Evolutionary conservation across 805 yeast species (phyloP).

Genomic region (Candida nitratophila): DNA sequence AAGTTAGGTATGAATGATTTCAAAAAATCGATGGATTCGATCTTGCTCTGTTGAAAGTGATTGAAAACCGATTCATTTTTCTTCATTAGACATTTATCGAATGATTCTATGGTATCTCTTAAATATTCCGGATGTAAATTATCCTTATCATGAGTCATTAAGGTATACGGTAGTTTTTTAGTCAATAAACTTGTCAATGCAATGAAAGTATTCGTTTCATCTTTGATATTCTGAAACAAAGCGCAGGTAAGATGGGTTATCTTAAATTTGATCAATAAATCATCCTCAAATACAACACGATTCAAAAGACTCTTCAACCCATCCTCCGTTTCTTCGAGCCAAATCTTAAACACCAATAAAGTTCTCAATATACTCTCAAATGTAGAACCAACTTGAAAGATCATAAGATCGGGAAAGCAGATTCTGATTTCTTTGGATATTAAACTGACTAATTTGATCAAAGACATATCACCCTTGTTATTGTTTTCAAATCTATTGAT

Average conservation of each 20-base stretch:
- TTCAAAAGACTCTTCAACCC: not conserved
- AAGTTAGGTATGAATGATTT: conserved; percentile 35
- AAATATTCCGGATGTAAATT: conserved; percentile 18
- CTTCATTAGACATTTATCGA: conserved; percentile 37
- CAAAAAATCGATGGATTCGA: conserved; percentile 37
- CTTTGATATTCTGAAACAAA: conserved; percentile 17
- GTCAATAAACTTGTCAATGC: conserved; percentile 19
- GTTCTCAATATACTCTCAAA: conserved; percentile 22
- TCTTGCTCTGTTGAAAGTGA: conserved; percentile 39
- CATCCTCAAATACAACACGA: not conserved
- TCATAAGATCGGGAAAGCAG: conserved; percentile 20
- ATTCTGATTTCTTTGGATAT: conserved; percentile 17
- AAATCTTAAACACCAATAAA: conserved; percentile 13
- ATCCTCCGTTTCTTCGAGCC: conserved; percentile 1
- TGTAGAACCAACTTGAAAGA: conserved; percentile 22
- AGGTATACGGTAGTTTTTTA: conserved; percentile 19
- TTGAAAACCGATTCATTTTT: conserved; percentile 37
- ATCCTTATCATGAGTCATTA: conserved; percentile 4
- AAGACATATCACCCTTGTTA: conserved; percentile 2
- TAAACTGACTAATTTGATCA: conserved; percentile 15
- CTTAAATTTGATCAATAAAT: not conserved
- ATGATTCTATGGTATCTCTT: conserved; percentile 36
- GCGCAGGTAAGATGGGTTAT: conserved; percentile 21
- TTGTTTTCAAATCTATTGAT: conserved; percentile 7
- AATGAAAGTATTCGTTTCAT: conserved; percentile 15